These are phyloP conservation scores for Gracilaria vermiculophylla DNA, from an alignment of 23 red algal genomes.

Conservation along the genomic window DNA sequence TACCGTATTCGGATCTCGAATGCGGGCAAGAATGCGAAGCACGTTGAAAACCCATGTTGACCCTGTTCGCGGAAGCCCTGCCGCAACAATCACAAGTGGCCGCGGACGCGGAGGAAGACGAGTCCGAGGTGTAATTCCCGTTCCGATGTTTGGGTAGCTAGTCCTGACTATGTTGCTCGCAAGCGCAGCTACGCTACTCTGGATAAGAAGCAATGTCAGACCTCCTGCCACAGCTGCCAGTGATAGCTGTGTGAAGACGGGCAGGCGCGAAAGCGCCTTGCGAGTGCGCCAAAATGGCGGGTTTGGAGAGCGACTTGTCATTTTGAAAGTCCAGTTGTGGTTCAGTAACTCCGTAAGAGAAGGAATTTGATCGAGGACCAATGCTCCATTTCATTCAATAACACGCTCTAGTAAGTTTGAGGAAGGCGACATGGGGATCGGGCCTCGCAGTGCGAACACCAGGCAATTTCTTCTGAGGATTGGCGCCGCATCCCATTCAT, in stretches of 20 bases:
- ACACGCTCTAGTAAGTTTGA: too few relatives aligned
- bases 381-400: background rate
- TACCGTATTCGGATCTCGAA: constrained; percentile 46
- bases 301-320: constrained; percentile 19
- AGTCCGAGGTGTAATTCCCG: background rate
- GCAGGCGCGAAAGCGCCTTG: constrained; percentile 22
- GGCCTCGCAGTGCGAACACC: background rate
- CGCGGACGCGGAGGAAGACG: background rate
- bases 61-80: constrained; percentile 36
- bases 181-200: background rate
- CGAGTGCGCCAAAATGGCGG: constrained; percentile 37
- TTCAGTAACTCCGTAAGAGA: background rate
- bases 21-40: constrained; percentile 51
- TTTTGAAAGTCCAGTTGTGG: background rate
- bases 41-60: constrained; percentile 71
- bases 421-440: background rate
- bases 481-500: background rate
- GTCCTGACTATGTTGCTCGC: background rate
- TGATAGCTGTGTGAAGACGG: constrained; percentile 10
- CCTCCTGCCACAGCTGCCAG: background rate
- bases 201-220: background rate
- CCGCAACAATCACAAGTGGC: constrained; percentile 10
- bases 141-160: background rate
- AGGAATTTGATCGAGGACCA: background rate
- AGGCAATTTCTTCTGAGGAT: background rate